Evolutionary conservation across 805 yeast species (phyloP), one percentile per base, ranked within the genome.

Genomic region (Candida palmyrensis): DNA sequence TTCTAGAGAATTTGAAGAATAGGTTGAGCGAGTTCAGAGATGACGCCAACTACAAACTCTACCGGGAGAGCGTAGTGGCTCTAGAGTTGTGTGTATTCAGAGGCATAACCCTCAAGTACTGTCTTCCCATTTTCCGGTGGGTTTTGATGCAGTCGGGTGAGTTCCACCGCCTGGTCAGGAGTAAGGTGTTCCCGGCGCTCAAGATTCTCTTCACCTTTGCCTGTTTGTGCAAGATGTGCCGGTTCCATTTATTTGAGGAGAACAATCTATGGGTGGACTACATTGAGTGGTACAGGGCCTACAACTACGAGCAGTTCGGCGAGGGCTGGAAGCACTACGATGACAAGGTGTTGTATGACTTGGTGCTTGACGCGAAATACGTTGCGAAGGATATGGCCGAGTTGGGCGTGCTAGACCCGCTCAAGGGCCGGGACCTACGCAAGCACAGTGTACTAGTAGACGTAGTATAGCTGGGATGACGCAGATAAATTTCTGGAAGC

Each of bases 91-190:
- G 43, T 18, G 29, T 51, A 20, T 25, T 28, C 28, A 30, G 37
- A 13, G 36, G 49, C n/a, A 39, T 47, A 2, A 25, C 25, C 15
- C 36, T 33, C 13, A 45, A 51, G 32, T 51, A 49, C 32, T 60
- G 64, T 2, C 40, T 57, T 8, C 68, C 68, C 6, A 27, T 60
- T 4, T 59, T 47, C 38, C 42, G 52, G 32, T 57, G 61, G 49
- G 25, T 55, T 6, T 36, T 56, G 7, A 13, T 47, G 15, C 36
- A 38, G 2, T 39, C 39, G 5, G n/a, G n/a, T n/a, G 42, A 41
- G 5, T 49, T 49, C 27, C 37, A 37, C 7, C 43, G 29, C 5
- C 32, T 58, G 39, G 38, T 54, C 5, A 42, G 55, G 23, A 13
- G 19, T 3, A 42, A 48, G 24, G 36, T 57, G 28, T 44, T 36